phyloP scores from a whole-genome alignment of 2,329 filamentous ascomycete species.

The Penicillium sp. region DNA sequence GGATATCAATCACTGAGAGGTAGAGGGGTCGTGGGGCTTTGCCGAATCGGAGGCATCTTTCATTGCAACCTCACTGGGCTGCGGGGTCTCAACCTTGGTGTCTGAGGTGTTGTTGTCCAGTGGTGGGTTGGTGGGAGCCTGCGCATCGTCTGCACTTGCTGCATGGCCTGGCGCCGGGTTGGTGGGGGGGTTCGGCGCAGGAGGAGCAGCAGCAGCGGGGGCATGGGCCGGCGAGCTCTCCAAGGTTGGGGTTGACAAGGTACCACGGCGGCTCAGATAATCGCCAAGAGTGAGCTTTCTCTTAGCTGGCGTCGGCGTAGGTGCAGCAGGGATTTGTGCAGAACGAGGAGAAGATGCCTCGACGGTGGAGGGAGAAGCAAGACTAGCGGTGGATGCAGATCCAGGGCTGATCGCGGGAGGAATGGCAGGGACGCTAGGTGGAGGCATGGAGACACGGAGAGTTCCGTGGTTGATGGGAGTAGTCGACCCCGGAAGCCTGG shows the following conservation, averaged over 20 bases:
- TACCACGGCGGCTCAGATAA: constrained; percentile 47
- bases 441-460: constrained; percentile 32
- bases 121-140: constrained; percentile 15
- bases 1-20: constrained; percentile 24
- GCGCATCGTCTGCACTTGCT: constrained; percentile 8
- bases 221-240: constrained; percentile 41
- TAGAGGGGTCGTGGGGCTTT: constrained; percentile 28
- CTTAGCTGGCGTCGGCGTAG: constrained; percentile 49
- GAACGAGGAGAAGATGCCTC: constrained; percentile 26
- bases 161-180: constrained; percentile 12
- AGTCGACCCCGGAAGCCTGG: constrained; percentile 28
- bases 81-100: constrained; percentile 20
- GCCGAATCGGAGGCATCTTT: constrained; percentile 32
- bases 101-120: constrained; percentile 4
- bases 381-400: constrained; percentile 30
- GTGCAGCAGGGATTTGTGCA: constrained; percentile 26
- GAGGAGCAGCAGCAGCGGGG: constrained; percentile 24
- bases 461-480: constrained; percentile 16
- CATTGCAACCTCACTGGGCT: constrained; percentile 31
- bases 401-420: constrained; percentile 29
- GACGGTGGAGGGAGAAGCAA: constrained; percentile 30
- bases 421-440: constrained; percentile 20
- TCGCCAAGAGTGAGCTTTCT: constrained; percentile 54
- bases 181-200: constrained; percentile 24
- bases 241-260: constrained; percentile 39